Evolutionary conservation across 2,329 filamentous ascomycete species (phyloP), one percentile per base, ranked within the genome.

Genomic region (Colletotrichum orbiculare): DNA sequence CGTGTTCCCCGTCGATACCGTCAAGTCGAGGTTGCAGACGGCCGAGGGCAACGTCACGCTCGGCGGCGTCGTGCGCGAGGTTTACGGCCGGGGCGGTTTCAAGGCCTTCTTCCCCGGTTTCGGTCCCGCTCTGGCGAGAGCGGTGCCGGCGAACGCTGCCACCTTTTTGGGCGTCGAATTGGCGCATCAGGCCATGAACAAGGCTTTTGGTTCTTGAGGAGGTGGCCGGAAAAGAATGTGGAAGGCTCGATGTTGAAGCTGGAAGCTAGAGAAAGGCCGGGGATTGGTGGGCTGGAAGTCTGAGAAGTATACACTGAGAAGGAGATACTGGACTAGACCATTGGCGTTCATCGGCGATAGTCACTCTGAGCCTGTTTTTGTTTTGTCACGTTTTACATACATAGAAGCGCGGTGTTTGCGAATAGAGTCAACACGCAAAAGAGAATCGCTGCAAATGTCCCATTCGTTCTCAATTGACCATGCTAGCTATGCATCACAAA

Each of bases 31-130:
- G 42, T 81, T 99, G 76, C 96, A 99, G 85, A 97, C 93, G 47
- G 93, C 93, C 46, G 92, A 96, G 74, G 94, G 93, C 53, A 91
- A 91, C 71, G 90, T 94, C 54, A 93, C 91, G 0, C 88, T 99
- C 55, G 86, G 89, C 13, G 89, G 91, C 8, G 93, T 96, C 38
- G 87, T 99, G 55, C 85, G 87, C 69, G 88, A 93, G 59, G 83
- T 99, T n/a, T 97, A 97, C 75, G 89, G 83, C 41, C 89, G 83
- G 73, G 94, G 95, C 38, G 96, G 96, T 4, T 77, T 92, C 74
- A 94, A 90, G 81, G 94, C 96, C 2, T 99, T 99, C 83, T 99
- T 99, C 87, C 96, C 96, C 6, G 96, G 96, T 33, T 94, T 99
- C 71, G 95, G 93, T 0, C 96, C 96, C 2, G 96, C 96, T 3